Percentiles rank a stretch among this genome's conserved stretches.
These are phyloP conservation scores for Spergularia marina DNA, from an alignment of 148 eudicot species.

Conservation along the genomic window DNA sequence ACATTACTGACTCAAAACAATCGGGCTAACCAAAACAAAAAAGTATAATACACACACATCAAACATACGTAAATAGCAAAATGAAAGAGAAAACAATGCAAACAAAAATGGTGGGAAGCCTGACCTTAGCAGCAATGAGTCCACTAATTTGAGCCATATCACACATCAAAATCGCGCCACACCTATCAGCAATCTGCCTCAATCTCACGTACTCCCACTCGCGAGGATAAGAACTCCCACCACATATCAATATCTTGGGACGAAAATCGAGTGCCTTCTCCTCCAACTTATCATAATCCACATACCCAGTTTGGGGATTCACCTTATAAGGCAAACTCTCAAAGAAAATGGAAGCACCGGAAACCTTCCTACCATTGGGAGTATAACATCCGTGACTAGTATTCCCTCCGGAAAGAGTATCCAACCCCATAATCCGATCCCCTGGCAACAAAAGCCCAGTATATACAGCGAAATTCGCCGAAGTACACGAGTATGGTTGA, in stretches of 20 bases:
- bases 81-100: not conserved
- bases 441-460: conserved; percentile 77
- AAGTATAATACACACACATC: not conserved
- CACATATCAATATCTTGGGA: conserved; percentile 92
- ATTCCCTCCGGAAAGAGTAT: conserved; percentile 80
- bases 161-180: conserved; percentile 82
- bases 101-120: not conserved
- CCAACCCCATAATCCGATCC: conserved; percentile 95
- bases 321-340: conserved; percentile 83
- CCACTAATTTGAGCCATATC: conserved; percentile 99
- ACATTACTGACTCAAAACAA: not conserved
- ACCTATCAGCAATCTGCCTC: conserved; percentile 78
- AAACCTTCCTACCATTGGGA: conserved; percentile 85
- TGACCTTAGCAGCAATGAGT: conserved; percentile 92
- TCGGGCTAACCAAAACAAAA: not conserved
- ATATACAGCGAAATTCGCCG: conserved; percentile 88
- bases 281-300: conserved; percentile 87
- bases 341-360: conserved; percentile 93
- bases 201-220: conserved; percentile 86
- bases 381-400: conserved; percentile 87
- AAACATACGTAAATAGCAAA: not conserved
- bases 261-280: conserved; percentile 85
- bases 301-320: conserved; percentile 62
- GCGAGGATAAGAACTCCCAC: conserved; percentile 93
- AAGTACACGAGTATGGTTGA: conserved; percentile 86